Evolutionary conservation across 345 rosid genomes (phyloP).

Genomic region (Eucalyptus shirleyi): DNA sequence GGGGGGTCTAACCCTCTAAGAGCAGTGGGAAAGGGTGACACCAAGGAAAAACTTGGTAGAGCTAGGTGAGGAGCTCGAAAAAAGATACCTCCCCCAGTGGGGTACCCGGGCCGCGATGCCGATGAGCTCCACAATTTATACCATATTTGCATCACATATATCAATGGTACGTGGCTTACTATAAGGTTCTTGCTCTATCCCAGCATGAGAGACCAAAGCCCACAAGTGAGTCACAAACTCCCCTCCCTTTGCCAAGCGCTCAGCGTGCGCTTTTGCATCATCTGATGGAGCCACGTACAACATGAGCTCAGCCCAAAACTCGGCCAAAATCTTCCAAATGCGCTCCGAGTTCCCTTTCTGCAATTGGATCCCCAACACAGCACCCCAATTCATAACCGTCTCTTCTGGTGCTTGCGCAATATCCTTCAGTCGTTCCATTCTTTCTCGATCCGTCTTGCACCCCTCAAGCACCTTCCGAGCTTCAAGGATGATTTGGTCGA

Average conservation of each 20-base stretch:
- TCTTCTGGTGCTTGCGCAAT: background rate
- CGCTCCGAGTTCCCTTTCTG: too few relatives aligned
- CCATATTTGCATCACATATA: background rate
- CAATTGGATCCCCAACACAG: background rate
- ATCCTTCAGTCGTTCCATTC: background rate
- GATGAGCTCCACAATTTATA: background rate
- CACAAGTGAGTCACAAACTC: background rate
- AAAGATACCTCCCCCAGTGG: too few relatives aligned
- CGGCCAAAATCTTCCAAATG: background rate
- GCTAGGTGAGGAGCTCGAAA: too few relatives aligned
- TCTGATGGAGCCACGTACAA: background rate
- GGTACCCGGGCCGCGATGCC: too few relatives aligned
- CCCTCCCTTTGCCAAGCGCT: background rate
- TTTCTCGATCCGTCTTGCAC: background rate
- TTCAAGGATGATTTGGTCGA: background rate
- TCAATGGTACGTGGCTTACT: background rate
- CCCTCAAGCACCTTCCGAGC: background rate
- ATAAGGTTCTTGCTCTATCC: background rate
- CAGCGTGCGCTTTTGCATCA: background rate
- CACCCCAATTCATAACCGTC: background rate
- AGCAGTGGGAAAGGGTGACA: too few relatives aligned
- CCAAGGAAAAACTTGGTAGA: too few relatives aligned
- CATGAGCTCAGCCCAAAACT: background rate
- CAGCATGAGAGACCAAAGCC: background rate
- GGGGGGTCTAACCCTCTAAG: too few relatives aligned